Base-by-base conservation (phyloP, 495 filamentous ascomycete genomes). In the Beverwykella pulmonaria region DNA sequence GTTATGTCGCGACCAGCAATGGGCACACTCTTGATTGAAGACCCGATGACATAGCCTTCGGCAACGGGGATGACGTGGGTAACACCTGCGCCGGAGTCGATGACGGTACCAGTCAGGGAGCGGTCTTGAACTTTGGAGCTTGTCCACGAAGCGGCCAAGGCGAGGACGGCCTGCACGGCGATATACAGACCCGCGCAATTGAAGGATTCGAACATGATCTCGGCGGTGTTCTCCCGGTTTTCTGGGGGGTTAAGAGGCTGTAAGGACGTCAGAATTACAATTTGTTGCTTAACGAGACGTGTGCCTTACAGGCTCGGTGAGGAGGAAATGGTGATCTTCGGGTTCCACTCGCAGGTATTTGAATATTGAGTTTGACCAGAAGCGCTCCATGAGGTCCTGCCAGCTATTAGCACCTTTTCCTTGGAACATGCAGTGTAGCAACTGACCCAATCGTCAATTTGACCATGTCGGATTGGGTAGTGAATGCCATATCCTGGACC, bases 141-240 rank as follows among this genome's bases (percentile, higher is more conserved):
- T 23, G 95, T 98, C 94, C 95, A 98, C 17, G 93, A 97, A 7
- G 94, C 94, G 32, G 94, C 94, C 34, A 98, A 86, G 15, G 94
- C 94, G 54, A 98, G 88, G 22, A 98, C 94, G 15, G 94, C 94
- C 80, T 98, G 94, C 10, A 98, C 94, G 46, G 95, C 94, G 72
- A 98, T 98, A 79, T 98, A 98, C 41, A 98, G 88, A 77, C 94
- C 94, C 60, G 94, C 93, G 79, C 94, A 98, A 78, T 98, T 98
- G 82, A 98, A 98, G 19, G 93, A 96, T 75, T 98, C 94, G 80
- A 98, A 98, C 89, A 98, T 97, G 79, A 98, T 98, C 77, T 98
- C 94, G 77, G 94, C 94, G 22, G 94, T 98, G 77, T 97, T 97
- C 77, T 98, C 94, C 69, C 94, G 92, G 78, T 97, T 97, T 81